phyloP scores from a whole-genome alignment of 768 basidiomycete species.

The Chalciporus sphaerocephalus region DNA sequence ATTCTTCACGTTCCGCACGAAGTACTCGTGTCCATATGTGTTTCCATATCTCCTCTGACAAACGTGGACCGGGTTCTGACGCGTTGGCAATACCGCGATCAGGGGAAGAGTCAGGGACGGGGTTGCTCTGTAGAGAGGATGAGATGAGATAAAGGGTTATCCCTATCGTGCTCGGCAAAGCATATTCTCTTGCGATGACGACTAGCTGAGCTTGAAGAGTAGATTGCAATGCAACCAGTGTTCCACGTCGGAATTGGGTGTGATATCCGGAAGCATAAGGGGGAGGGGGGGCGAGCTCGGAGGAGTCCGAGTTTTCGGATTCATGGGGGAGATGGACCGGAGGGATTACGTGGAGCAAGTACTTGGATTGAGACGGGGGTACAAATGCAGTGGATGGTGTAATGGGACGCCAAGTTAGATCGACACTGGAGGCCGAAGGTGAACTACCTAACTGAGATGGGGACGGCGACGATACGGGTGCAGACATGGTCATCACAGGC shows the following conservation, averaged over 20 bases:
- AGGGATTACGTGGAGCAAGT: slow-evolving; percentile 80
- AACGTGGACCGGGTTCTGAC: slow-evolving; percentile 68
- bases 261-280: slow-evolving; percentile 70
- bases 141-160: slow-evolving; percentile 77
- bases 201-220: slow-evolving; percentile 77
- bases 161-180: slow-evolving; percentile 81
- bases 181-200: slow-evolving; percentile 91
- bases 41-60: slow-evolving; percentile 86
- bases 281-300: slow-evolving; percentile 50
- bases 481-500: slow-evolving; percentile 41
- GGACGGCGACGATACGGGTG: slow-evolving; percentile 11
- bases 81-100: slow-evolving; percentile 29
- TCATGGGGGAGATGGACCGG: slow-evolving; percentile 69
- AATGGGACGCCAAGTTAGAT: slow-evolving; percentile 45
- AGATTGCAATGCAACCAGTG: slow-evolving; percentile 80
- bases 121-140: slow-evolving; percentile 24
- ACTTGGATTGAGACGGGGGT: slow-evolving; percentile 51
- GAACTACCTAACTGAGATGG: slow-evolving; percentile 12
- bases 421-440: slow-evolving; percentile 17
- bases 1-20: slow-evolving; percentile 52
- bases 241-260: slow-evolving; percentile 74
- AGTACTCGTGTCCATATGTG: slow-evolving; percentile 76
- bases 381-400: slow-evolving; percentile 43
- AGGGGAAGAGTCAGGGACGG: slow-evolving; percentile 16
- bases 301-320: slow-evolving; percentile 37